phyloP scores from a whole-genome alignment of 345 rosid species.

The Rhizophora mangle region DNA sequence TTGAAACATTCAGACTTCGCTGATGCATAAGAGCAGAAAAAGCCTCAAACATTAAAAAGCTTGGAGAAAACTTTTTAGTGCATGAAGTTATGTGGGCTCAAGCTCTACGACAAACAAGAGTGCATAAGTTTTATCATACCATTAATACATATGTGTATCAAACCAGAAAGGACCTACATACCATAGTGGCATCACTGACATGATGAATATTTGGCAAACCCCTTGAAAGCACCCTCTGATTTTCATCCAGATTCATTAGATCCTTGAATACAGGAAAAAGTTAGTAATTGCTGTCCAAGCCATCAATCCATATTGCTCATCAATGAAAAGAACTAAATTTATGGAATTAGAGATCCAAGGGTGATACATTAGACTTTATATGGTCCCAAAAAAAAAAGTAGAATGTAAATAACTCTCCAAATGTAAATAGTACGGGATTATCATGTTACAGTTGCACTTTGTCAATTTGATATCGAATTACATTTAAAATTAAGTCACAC shows the following conservation, averaged over 20 bases:
- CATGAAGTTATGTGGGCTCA: no score
- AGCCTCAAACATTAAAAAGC: no score
- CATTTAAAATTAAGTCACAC: neutral
- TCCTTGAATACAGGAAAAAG: conserved; percentile 44
- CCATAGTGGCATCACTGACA: conserved; percentile 72
- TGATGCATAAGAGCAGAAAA: no score
- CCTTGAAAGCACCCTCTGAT: conserved; percentile 67
- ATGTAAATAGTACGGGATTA: neutral
- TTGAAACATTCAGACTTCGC: no score
- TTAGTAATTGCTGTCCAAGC: conserved; percentile 1
- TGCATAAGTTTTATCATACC: no score
- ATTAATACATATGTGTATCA: no score
- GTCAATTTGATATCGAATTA: neutral
- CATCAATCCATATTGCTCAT: conserved; percentile 8
- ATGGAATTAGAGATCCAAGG: neutral
- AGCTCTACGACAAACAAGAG: no score
- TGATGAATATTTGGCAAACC: conserved; percentile 70
- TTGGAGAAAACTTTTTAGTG: no score
- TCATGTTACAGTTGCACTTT: no score
- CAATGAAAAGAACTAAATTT: neutral
- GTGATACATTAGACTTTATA: neutral
- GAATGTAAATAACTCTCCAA: neutral
- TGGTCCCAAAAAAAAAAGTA: neutral
- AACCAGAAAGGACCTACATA: conserved; percentile 22
- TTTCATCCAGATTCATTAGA: conserved; percentile 77